phyloP scores from a whole-genome alignment of 179 eudicot genomes.

The Carnegiea gigantea region DNA sequence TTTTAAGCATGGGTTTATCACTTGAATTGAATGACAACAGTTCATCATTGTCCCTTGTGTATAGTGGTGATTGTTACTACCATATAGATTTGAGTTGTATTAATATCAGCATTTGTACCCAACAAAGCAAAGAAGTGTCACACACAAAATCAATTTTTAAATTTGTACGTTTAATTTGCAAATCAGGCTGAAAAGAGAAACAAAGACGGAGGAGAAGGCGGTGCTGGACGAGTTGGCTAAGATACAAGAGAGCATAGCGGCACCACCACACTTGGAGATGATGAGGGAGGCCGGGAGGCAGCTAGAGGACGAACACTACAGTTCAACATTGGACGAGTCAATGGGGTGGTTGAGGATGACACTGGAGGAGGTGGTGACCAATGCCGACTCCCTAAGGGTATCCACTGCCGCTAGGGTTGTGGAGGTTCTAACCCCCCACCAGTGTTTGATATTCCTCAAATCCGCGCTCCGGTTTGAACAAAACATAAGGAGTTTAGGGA shows the following conservation, averaged over 20 bases:
- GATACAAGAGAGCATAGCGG: slow-evolving; percentile 58
- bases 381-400: slow-evolving; percentile 49
- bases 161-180: neutral
- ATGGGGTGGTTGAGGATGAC: slow-evolving; percentile 30
- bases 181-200: slow-evolving; percentile 35
- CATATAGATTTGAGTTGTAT: too few relatives aligned
- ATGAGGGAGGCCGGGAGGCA: slow-evolving; percentile 23
- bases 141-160: too few relatives aligned
- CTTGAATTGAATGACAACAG: too few relatives aligned
- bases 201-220: slow-evolving; percentile 35
- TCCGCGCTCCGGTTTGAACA: slow-evolving; percentile 42
- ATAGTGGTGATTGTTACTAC: too few relatives aligned
- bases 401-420: slow-evolving; percentile 46
- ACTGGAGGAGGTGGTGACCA: slow-evolving; percentile 40
- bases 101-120: too few relatives aligned
- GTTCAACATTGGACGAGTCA: slow-evolving; percentile 12
- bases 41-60: too few relatives aligned
- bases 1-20: too few relatives aligned
- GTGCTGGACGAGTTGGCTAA: slow-evolving; percentile 47
- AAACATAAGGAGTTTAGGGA: slow-evolving; percentile 33
- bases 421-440: slow-evolving; percentile 42
- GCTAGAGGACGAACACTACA: neutral
- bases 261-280: slow-evolving; percentile 33
- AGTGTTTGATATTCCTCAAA: slow-evolving; percentile 44
- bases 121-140: too few relatives aligned